phyloP scores from a whole-genome alignment of 768 basidiomycete species.

The Dacryopinax primogenitus region DNA sequence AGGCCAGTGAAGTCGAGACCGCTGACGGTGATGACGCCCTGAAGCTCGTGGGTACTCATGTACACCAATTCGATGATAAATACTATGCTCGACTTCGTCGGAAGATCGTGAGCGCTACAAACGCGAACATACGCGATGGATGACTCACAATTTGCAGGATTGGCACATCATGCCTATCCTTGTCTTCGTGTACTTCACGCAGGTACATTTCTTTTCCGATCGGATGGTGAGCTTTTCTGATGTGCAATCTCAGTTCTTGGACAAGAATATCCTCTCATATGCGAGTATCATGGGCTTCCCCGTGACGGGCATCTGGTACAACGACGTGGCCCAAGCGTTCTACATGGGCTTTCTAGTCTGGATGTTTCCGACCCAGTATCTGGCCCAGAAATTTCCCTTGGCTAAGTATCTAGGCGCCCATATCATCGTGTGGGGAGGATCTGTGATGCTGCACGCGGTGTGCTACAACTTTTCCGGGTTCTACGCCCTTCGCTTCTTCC shows the following conservation, averaged over 20 bases:
- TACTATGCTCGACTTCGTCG: constrained; percentile 43
- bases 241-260: too few species aligned
- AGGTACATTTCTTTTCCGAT: constrained; percentile 30
- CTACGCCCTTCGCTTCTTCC: constrained; percentile 47
- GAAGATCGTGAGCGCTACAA: constrained; percentile 30
- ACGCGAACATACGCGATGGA: neutral
- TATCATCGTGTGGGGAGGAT: constrained; percentile 45
- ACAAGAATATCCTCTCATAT: constrained; percentile 58
- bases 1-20: neutral
- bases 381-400: constrained; percentile 45
- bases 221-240: neutral
- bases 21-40: constrained; percentile 47
- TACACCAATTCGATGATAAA: constrained; percentile 44
- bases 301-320: constrained; percentile 39
- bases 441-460: constrained; percentile 49
- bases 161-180: constrained; percentile 40
- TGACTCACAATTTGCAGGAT: constrained; percentile 27
- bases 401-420: constrained; percentile 56
- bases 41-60: constrained; percentile 43
- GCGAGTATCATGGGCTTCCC: constrained; percentile 62
- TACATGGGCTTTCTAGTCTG: constrained; percentile 44
- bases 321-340: constrained; percentile 45
- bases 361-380: constrained; percentile 55
- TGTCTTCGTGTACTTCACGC: constrained; percentile 55
- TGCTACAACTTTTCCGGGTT: constrained; percentile 46